Evolutionary conservation across 768 basidiomycete genomes (phyloP).

Genomic region (Boletus vinaceobasis): DNA sequence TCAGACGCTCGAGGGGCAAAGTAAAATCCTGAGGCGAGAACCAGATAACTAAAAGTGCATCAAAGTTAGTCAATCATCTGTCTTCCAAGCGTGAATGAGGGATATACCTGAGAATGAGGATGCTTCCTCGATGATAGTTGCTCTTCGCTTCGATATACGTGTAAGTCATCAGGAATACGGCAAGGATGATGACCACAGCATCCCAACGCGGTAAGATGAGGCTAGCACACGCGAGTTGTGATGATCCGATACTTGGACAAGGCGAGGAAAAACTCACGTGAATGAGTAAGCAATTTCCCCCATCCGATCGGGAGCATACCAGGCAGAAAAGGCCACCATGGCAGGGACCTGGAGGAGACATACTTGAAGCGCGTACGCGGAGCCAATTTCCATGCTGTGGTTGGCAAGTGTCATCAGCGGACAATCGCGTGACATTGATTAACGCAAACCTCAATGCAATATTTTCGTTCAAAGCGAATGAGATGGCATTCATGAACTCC

Average conservation of each 20-base stretch:
- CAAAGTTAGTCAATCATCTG: neutral
- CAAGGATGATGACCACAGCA: constrained; percentile 88
- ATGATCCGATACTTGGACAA: neutral
- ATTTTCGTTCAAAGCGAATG: constrained; percentile 94
- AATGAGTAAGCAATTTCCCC: constrained; percentile 88
- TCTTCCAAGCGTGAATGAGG: neutral
- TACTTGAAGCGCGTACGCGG: constrained; percentile 97
- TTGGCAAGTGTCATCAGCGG: constrained; percentile 1
- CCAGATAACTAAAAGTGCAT: constrained; percentile 67
- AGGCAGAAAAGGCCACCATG: constrained; percentile 98
- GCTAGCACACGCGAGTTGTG: constrained; percentile 39
- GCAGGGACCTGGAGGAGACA: constrained; percentile 97
- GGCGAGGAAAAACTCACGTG: constrained; percentile 58
- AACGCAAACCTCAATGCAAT: constrained; percentile 82
- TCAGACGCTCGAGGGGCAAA: constrained; percentile 59
- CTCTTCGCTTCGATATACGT: constrained; percentile 99
- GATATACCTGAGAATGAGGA: constrained; percentile 82
- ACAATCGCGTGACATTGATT: neutral
- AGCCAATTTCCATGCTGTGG: constrained; percentile 96
- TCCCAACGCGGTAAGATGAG: constrained; percentile 99
- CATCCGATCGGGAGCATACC: constrained; percentile 84
- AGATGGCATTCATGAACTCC: constrained; percentile 99
- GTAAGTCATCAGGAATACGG: constrained; percentile 97
- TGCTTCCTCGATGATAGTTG: constrained; percentile 96
- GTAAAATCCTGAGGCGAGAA: constrained; percentile 89